These are phyloP conservation scores for Rhodomyrtus tomentosa DNA, from an alignment of 345 rosid species.

Conservation along the genomic window DNA sequence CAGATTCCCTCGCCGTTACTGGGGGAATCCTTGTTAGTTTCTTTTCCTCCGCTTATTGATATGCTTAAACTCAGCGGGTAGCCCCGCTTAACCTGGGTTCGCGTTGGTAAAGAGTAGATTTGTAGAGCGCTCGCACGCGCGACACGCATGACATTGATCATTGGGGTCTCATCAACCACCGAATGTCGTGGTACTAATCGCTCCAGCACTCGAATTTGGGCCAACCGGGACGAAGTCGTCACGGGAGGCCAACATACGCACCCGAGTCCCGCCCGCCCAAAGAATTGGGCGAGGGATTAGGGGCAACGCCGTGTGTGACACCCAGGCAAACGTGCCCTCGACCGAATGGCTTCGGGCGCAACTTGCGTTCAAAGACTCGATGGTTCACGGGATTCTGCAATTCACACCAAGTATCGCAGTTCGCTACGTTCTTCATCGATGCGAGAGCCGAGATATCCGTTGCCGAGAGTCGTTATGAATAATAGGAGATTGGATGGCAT, in stretches of 20 bases:
- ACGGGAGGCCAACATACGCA: neutral
- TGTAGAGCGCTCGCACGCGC: too few relatives aligned
- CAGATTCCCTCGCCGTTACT: too few relatives aligned
- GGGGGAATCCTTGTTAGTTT: too few relatives aligned
- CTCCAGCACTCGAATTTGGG: neutral
- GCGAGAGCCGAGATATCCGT: neutral
- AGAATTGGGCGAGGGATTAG: too few relatives aligned
- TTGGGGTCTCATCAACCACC: neutral
- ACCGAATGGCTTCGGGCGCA: neutral
- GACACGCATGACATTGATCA: neutral
- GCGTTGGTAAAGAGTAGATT: too few relatives aligned
- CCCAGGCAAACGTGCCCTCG: neutral
- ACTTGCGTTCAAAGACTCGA: neutral
- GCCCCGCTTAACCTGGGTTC: too few relatives aligned
- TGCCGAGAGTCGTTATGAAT: neutral
- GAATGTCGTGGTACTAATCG: neutral
- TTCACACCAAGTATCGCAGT: neutral
- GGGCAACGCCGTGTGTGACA: neutral
- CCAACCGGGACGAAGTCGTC: neutral
- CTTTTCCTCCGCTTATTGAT: too few relatives aligned
- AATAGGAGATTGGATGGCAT: neutral
- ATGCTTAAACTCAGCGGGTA: too few relatives aligned
- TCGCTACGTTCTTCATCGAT: neutral
- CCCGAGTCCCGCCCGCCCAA: too few relatives aligned
- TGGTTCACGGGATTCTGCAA: slow-evolving; percentile 1